Base-by-base conservation (phyloP, 352 stramenopile genomes). In the Globisporangium solare region DNA sequence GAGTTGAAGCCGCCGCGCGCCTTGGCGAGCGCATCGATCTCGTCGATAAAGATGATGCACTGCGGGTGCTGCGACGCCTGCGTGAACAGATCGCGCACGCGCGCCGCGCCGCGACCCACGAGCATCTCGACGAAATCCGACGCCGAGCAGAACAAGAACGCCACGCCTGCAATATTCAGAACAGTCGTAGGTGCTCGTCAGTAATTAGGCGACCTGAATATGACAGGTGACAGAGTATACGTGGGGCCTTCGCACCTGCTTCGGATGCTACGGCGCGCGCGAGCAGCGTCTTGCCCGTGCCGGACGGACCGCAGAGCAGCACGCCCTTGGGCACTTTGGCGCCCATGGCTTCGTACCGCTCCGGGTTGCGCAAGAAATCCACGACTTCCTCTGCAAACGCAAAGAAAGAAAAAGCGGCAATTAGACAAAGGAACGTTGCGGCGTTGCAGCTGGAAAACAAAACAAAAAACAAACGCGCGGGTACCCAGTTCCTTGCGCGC, bases 71-170 rank as follows among this genome's bases (percentile, higher is more conserved):
- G 95, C 63, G 92, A 89, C 3, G 94, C 95, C 68, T 98, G 88
- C 21, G 76, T 92, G 71, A 98, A 98, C 24, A 98, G 76, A 51
- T 97, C 88, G 56, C 95, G 84, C 27, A 98, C 93, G 55, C 95
- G 88, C 40, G 89, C 93, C 5, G 95, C 93, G 48, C 95, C 95
- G 50, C 96, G 83, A 52, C 95, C 95, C 6, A 98, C 96, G 35
- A 98, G 92, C 92, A 98, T 97, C 62, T 99, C 96, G 11, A 98
- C 92, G 74, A 99, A 99, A 63, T 98, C 94, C n/a, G 92, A 98
- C 41, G 92, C 96, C 31, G 91, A 98, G 61, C 94, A 96, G 60
- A 89, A 97, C 45, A 98, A 88, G 68, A 98, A 98, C 7, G 94
- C 88, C 3, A 98, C 94, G 45, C 88, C 87, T 3, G 14, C n/a